Conservation (phyloP, 2,329 filamentous ascomycete genomes). For the Pseudocercospora musae region DNA sequence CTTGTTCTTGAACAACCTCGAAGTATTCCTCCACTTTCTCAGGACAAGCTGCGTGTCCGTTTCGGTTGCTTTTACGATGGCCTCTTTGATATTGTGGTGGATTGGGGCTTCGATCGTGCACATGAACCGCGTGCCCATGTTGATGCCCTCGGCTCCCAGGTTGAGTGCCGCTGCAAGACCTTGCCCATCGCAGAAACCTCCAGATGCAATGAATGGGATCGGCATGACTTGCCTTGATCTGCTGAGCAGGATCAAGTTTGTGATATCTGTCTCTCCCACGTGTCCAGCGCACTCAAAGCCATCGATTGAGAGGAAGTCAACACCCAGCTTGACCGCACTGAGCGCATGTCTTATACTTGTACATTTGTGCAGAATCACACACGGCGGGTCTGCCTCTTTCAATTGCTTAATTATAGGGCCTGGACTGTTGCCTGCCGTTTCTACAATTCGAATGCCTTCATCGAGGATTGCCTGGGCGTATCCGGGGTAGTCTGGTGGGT, state of each 20-base stretch:
- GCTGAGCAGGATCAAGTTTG: conserved; percentile 83
- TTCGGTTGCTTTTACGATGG: conserved; percentile 84
- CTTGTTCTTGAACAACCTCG: conserved; percentile 84
- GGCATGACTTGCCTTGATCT: conserved; percentile 78
- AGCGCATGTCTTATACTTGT: conserved; percentile 92
- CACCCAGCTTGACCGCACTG: conserved; percentile 87
- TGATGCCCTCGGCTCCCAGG: conserved; percentile 88
- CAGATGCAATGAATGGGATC: conserved; percentile 91
- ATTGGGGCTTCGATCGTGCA: conserved; percentile 91
- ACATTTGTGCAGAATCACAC: conserved; percentile 91
- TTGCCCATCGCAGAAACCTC: conserved; percentile 91
- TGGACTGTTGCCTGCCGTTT: conserved; percentile 87
- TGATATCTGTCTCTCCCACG: conserved; percentile 83
- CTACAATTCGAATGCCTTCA: conserved; percentile 85
- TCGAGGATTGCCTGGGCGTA: conserved; percentile 93
- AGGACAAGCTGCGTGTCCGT: conserved; percentile 87
- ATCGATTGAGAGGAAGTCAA: conserved; percentile 95
- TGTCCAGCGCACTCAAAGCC: conserved; percentile 96
- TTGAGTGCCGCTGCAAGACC: conserved; percentile 87
- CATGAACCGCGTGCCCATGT: conserved; percentile 99
- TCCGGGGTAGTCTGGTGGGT: conserved; percentile 85
- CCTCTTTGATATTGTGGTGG: conserved; percentile 88
- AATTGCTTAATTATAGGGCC: conserved; percentile 87
- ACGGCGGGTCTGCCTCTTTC: conserved; percentile 65
- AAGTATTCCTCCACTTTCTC: conserved; percentile 89